Conservation (phyloP, 441 rosid species). For the Dalechampia spathulata region DNA sequence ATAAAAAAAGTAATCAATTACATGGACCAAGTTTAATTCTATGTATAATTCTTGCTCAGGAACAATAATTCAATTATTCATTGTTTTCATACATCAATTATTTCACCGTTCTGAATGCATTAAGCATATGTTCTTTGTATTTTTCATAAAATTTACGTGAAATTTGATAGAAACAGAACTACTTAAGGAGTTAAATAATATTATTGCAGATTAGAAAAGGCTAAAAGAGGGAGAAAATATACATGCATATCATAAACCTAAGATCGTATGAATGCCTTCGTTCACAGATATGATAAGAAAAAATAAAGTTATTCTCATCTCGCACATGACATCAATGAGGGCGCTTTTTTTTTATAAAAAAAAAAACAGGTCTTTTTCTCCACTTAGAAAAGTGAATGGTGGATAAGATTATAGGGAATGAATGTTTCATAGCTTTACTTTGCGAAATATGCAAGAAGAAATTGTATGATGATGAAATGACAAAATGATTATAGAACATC, state of each 20-base stretch:
- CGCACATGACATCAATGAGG: neutral
- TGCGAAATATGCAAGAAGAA: conserved; percentile 1
- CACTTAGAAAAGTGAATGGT: conserved; percentile 5
- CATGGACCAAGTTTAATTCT: too few species aligned
- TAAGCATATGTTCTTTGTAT: too few species aligned
- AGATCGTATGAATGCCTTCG: neutral
- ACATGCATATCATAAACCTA: neutral
- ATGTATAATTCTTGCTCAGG: too few species aligned
- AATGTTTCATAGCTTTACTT: conserved; percentile 5
- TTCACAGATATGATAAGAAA: too few species aligned
- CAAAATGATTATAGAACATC: conserved; percentile 10
- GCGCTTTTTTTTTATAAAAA: neutral
- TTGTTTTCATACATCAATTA: too few species aligned
- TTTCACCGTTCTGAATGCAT: too few species aligned
- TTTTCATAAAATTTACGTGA: too few species aligned
- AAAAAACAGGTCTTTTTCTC: neutral
- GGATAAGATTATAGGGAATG: neutral
- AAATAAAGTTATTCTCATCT: neutral
- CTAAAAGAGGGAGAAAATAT: neutral
- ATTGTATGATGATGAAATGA: conserved; percentile 3
- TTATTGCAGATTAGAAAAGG: neutral
- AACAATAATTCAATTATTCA: too few species aligned
- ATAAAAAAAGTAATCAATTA: too few species aligned
- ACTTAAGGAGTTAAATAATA: neutral
- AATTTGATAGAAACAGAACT: neutral